These are phyloP conservation scores for Lachancea mirantina DNA, from an alignment of 805 yeast species.

Conservation along the genomic window DNA sequence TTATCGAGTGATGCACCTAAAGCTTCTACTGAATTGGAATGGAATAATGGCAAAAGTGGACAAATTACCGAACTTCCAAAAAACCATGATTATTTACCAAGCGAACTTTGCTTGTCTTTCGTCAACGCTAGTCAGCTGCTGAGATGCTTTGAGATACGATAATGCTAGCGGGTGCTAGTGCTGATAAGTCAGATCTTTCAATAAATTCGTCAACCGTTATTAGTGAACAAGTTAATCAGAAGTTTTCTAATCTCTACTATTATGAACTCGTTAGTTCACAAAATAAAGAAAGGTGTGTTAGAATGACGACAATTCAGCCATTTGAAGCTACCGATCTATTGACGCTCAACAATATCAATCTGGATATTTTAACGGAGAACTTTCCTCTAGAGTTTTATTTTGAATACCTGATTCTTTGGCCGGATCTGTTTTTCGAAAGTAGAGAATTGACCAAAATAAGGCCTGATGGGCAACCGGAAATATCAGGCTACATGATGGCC, in stretches of 20 bases:
- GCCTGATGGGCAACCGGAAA: constrained; percentile 9
- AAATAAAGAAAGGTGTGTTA: too few relatives aligned
- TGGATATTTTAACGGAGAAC: constrained; percentile 89
- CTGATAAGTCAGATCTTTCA: too few relatives aligned
- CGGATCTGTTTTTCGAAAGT: constrained; percentile 78
- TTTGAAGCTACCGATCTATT: constrained; percentile 83
- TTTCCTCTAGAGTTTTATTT: constrained; percentile 78
- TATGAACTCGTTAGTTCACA: neutral
- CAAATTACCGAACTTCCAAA: too few relatives aligned
- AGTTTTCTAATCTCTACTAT: neutral
- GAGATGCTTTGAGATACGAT: too few relatives aligned
- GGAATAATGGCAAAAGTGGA: neutral
- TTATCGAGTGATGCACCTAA: constrained; percentile 1
- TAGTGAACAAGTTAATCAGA: neutral
- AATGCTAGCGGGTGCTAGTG: too few relatives aligned
- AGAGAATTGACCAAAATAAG: constrained; percentile 37
- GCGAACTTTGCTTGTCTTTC: too few relatives aligned
- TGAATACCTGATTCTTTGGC: constrained; percentile 81
- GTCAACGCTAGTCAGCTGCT: too few relatives aligned
- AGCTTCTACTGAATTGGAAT: neutral
- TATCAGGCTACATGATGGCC: constrained; percentile 85
- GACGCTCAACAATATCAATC: constrained; percentile 62
- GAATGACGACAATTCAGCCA: constrained; percentile 84
- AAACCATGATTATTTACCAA: too few relatives aligned
- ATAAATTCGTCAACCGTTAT: neutral